Evolutionary conservation across 345 rosid genomes (phyloP), one percentile per base, ranked within the genome.

Genomic region (Salix udensis): DNA sequence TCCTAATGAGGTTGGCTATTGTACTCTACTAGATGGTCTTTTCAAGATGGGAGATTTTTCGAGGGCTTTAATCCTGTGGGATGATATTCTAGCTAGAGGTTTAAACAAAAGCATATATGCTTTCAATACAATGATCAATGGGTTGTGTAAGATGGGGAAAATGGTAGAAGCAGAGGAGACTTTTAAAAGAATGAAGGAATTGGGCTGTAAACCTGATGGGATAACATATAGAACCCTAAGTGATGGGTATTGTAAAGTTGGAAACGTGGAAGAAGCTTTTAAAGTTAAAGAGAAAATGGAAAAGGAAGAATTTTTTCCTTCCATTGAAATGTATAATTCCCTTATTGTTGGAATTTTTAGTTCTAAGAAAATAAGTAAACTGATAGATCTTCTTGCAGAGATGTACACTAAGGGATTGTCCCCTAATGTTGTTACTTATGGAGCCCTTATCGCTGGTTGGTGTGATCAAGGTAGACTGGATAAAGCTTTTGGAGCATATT

Each of bases 191-290:
- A 89, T 90, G 91, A 82, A 74, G 73, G 88, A 82, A 14, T 72
- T 89, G 73, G 89, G 91, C 62, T 89, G 88, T 83, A 76, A 75
- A 26, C 94, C 96, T 64, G 92, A 91, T 81, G 89, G 84, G 71
- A 84, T 86, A 83, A 93, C 98, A 30, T 89, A 86, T 74, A 87
- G 91, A 78, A 87, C 89, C 39, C 78, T 94, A 83, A 83, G 85
- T 77, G 86, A 93, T 74, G 98, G 97, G 75, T 89, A 90, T 73
- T 91, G 92, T 82, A 88, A 83, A 85, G 86, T 82, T 46, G 97
- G 93, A 77, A 84, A 90, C 72, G 44, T 89, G 19, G 85, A 90
- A 82, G 89, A 87, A 79, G 97, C 94, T 83, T 85, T 87, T 18
- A 73, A 42, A 78, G 78, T 90, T 85, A 90, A 87, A 76, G 84